Percentiles rank a stretch among this genome's conserved stretches.
Evolutionary conservation across 306 rosid genomes (phyloP).

Genomic region (Cicer judaicum): DNA sequence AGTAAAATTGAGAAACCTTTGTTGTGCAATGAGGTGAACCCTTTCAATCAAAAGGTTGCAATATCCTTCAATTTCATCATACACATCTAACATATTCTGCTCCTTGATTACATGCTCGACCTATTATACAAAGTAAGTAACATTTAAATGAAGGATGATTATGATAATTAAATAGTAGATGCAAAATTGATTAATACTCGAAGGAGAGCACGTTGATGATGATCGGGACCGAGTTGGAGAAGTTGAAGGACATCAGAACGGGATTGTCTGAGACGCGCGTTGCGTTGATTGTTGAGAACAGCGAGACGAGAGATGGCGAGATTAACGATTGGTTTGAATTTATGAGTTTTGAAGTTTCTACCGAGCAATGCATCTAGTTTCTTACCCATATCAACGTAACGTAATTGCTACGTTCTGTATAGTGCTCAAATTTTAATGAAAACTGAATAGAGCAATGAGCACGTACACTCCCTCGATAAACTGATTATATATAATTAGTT

Average conservation of each 20-base stretch:
- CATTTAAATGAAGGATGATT: not conserved
- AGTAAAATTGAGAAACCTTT: constrained; percentile 54
- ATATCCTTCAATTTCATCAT: constrained; percentile 71
- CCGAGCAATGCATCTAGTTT: constrained; percentile 74
- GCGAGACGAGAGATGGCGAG: constrained; percentile 81
- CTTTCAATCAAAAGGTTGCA: constrained; percentile 75
- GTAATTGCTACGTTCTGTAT: not conserved
- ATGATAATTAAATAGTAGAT: not conserved
- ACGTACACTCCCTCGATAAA: not conserved
- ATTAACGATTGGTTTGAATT: constrained; percentile 58
- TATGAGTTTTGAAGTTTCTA: constrained; percentile 63
- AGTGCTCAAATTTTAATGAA: not conserved
- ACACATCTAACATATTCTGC: constrained; percentile 77
- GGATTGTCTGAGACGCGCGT: constrained; percentile 57
- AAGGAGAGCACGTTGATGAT: constrained; percentile 79
- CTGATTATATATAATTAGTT: not conserved
- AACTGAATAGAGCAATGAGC: not conserved
- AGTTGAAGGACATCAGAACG: constrained; percentile 79
- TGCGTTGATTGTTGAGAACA: constrained; percentile 72
- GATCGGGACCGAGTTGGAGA: constrained; percentile 68
- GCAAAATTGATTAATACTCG: constrained; percentile 53
- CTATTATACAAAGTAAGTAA: constrained; percentile 49
- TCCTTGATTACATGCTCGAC: constrained; percentile 86
- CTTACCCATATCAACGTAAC: constrained; percentile 62
- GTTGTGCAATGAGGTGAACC: constrained; percentile 74